Evolutionary conservation across 2,329 filamentous ascomycete genomes (phyloP).

Genomic region (Fusarium keratoplasticum): DNA sequence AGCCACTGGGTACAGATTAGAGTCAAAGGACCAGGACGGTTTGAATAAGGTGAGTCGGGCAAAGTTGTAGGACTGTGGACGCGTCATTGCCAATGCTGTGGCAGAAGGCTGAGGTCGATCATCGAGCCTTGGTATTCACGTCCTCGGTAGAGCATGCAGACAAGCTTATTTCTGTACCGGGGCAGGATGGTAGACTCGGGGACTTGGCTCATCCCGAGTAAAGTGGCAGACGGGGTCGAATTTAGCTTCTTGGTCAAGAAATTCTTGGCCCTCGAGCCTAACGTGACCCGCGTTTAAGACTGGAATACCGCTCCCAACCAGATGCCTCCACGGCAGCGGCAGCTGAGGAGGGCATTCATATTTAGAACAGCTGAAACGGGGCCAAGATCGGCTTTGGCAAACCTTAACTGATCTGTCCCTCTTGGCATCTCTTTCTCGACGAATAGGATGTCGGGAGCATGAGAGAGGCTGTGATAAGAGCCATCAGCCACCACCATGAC

Average conservation of each 20-base stretch:
- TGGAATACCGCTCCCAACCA: conserved; percentile 15
- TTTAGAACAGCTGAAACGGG: conserved; percentile 19
- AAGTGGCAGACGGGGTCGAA: not conserved
- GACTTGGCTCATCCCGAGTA: not conserved
- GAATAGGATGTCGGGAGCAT: not conserved
- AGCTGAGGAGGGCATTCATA: not conserved
- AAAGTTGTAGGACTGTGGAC: not conserved
- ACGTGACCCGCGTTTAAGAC: conserved; percentile 1
- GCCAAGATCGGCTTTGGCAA: not conserved
- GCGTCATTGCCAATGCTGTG: conserved; percentile 18
- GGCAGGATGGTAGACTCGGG: not conserved
- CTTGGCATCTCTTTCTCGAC: conserved; percentile 19
- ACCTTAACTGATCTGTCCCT: conserved; percentile 2
- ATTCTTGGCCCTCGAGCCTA: conserved; percentile 21
- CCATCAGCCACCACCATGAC: conserved; percentile 39
- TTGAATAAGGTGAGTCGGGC: not conserved
- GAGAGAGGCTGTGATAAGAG: conserved; percentile 12
- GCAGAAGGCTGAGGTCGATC: conserved; percentile 1
- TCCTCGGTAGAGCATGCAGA: not conserved
- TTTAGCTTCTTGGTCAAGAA: not conserved
- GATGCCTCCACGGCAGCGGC: not conserved
- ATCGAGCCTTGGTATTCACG: not conserved
- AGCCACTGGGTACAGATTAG: conserved; percentile 20
- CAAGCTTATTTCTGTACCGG: not conserved
- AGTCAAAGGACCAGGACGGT: not conserved